Evolutionary conservation across 1,139 yeast species (phyloP).

Genomic region (Saccharomyces hybrid): DNA sequence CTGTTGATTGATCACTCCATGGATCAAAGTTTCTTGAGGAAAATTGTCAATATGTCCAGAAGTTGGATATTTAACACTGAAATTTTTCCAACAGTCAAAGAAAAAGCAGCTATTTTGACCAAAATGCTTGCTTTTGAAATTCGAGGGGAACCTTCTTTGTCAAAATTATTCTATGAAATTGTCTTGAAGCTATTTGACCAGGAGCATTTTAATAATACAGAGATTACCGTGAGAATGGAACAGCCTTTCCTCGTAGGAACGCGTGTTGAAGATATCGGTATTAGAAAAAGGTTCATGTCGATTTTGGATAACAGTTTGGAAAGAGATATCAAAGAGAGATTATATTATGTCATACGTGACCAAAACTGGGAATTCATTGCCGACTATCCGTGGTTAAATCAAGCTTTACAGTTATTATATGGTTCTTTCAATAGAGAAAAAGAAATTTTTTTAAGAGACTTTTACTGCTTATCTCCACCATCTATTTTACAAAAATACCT

Average conservation of each 20-base stretch:
- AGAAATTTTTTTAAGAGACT: slow-evolving; percentile 41
- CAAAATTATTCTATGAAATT: slow-evolving; percentile 76
- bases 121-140: slow-evolving; percentile 93
- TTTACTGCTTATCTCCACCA: slow-evolving; percentile 51
- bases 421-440: slow-evolving; percentile 61
- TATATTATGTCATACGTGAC: slow-evolving; percentile 78
- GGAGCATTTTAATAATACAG: slow-evolving; percentile 71
- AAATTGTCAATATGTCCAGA: slow-evolving; percentile 71
- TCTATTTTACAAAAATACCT: slow-evolving; percentile 39
- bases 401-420: slow-evolving; percentile 79
- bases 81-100: slow-evolving; percentile 89
- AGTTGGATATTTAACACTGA: slow-evolving; percentile 88
- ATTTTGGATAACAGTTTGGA: slow-evolving; percentile 79
- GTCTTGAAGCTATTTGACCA: slow-evolving; percentile 86
- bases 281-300: slow-evolving; percentile 71
- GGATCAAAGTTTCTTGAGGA: slow-evolving; percentile 65
- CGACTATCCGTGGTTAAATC: slow-evolving; percentile 91
- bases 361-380: slow-evolving; percentile 96
- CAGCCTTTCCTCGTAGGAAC: slow-evolving; percentile 96
- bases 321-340: slow-evolving; percentile 65
- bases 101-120: slow-evolving; percentile 87
- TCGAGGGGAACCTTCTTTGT: slow-evolving; percentile 74
- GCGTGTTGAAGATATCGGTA: slow-evolving; percentile 65
- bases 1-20: slow-evolving; percentile 85
- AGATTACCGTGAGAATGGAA: slow-evolving; percentile 90